Conservation (phyloP, 2,329 filamentous ascomycete species). For the Alternaria alternata region DNA sequence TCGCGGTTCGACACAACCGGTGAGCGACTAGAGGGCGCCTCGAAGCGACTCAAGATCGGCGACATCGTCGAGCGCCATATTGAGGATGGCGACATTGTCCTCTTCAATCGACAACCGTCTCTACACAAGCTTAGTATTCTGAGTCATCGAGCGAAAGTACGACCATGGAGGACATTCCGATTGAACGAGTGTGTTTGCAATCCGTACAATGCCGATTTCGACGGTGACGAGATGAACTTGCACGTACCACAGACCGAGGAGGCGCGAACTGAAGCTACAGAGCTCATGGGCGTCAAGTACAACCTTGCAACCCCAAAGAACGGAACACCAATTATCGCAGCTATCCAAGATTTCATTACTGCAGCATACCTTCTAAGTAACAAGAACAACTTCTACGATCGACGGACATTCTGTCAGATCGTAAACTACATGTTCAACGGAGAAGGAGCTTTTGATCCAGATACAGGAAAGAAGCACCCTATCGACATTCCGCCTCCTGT, state of each 20-base stretch:
- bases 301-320: constrained; percentile 97
- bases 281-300: constrained; percentile 97
- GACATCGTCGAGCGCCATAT: constrained; percentile 94
- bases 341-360: constrained; percentile 99
- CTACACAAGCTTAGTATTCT: constrained; percentile 99
- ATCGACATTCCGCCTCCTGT: constrained; percentile 88
- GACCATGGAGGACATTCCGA: constrained; percentile 94
- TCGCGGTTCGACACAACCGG: constrained; percentile 38
- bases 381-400: constrained; percentile 92
- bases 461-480: constrained; percentile 61
- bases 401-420: constrained; percentile 86
- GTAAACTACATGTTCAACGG: constrained; percentile 94
- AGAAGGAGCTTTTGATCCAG: constrained; percentile 59
- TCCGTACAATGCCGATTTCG: constrained; percentile 98
- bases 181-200: constrained; percentile 98
- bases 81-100: constrained; percentile 92
- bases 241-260: constrained; percentile 98
- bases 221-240: constrained; percentile 98
- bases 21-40: constrained; percentile 75
- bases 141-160: constrained; percentile 90
- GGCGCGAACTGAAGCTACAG: constrained; percentile 91
- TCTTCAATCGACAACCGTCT: constrained; percentile 98
- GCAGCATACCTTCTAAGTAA: constrained; percentile 89
- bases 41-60: constrained; percentile 77
- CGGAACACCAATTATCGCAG: constrained; percentile 95